Evolutionary conservation across 1,284 basidiomycete genomes (phyloP).

Genomic region (Heliocybe sulcata): DNA sequence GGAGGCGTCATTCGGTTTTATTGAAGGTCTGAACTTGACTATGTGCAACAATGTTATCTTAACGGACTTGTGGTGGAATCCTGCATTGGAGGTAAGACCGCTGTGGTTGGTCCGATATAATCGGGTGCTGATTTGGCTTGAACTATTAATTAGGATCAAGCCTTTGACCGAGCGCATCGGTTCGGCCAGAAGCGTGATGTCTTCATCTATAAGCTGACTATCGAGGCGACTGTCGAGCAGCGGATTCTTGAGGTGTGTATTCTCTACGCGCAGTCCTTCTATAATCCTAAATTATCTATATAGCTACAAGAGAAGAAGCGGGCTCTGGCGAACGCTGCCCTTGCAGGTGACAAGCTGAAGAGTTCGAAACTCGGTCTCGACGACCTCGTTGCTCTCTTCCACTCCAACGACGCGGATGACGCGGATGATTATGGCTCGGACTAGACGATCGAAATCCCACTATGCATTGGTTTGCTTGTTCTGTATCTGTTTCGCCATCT

Average conservation of each 20-base stretch:
- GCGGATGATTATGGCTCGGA: neutral
- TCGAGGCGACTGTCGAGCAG: slow-evolving; percentile 86
- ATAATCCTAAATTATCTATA: slow-evolving; percentile 5
- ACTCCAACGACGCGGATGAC: neutral
- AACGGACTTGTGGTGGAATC: slow-evolving; percentile 95
- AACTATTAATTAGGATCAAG: slow-evolving; percentile 60
- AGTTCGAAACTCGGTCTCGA: neutral
- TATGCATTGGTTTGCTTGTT: too few species aligned
- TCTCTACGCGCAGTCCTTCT: neutral
- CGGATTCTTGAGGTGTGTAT: slow-evolving; percentile 63
- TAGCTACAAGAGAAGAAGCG: slow-evolving; percentile 86
- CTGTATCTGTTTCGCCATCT: too few species aligned
- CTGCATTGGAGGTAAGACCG: slow-evolving; percentile 62
- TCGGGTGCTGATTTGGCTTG: slow-evolving; percentile 1
- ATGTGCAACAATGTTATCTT: slow-evolving; percentile 93
- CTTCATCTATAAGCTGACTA: slow-evolving; percentile 90
- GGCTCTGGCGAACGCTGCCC: slow-evolving; percentile 74
- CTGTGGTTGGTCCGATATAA: neutral
- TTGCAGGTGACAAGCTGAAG: slow-evolving; percentile 42
- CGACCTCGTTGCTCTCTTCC: slow-evolving; percentile 1
- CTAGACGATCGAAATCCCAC: neutral
- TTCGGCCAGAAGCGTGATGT: slow-evolving; percentile 82
- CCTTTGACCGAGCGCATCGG: slow-evolving; percentile 90
- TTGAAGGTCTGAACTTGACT: slow-evolving; percentile 82
- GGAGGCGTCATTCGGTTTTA: slow-evolving; percentile 3